Evolutionary conservation across 108 stramenopile species (phyloP).

Genomic region (Craspedostauros australis): DNA sequence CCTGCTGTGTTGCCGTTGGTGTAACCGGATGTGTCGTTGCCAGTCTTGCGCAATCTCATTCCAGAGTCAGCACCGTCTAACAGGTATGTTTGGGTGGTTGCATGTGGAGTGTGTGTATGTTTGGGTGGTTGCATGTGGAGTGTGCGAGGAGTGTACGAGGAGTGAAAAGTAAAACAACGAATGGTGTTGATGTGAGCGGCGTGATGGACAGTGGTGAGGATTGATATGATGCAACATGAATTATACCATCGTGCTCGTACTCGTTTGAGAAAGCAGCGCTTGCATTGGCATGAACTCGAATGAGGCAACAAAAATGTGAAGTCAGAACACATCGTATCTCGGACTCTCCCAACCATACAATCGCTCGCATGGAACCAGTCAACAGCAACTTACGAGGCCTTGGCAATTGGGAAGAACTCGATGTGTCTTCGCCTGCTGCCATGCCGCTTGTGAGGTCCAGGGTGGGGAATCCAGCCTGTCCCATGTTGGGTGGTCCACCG

Average conservation of each 20-base stretch:
- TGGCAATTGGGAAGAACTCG: conserved; percentile 37
- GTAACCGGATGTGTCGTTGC: conserved; percentile 4
- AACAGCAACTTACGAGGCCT: conserved; percentile 48
- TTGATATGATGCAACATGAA: too few relatives aligned
- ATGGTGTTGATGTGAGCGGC: too few relatives aligned
- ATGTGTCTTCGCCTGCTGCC: conserved; percentile 44
- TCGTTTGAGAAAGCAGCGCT: too few relatives aligned
- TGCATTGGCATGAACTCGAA: too few relatives aligned
- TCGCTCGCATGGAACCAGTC: neutral
- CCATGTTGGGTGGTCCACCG: conserved; percentile 1
- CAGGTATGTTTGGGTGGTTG: neutral
- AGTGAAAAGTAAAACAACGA: too few relatives aligned
- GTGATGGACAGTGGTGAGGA: too few relatives aligned
- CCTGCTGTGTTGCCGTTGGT: conserved; percentile 4
- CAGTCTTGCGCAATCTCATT: conserved; percentile 15
- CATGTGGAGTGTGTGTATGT: conserved; percentile 8
- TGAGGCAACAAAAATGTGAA: neutral
- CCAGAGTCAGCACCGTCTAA: neutral
- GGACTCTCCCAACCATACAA: too few relatives aligned
- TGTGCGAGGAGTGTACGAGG: neutral
- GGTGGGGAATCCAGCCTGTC: conserved; percentile 38
- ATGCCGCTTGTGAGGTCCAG: conserved; percentile 85
- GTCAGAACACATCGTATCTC: neutral
- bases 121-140: conserved; percentile 6
- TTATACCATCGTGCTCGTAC: too few relatives aligned